Conservation (phyloP, 2,329 filamentous ascomycete species). For the Annulohypoxylon truncatum region DNA sequence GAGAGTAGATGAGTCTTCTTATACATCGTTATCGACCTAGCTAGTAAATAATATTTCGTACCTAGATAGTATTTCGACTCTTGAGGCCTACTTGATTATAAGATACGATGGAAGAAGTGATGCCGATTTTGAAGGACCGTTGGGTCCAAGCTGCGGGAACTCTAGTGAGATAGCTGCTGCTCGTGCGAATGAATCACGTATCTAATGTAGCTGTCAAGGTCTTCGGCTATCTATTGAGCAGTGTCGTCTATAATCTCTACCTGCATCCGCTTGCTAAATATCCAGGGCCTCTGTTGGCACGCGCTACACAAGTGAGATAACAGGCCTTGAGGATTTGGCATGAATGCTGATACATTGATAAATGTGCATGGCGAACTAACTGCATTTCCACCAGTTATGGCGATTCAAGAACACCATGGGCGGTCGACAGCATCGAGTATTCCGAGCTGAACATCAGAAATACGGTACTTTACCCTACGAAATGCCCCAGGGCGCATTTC, state of each 20-base stretch:
- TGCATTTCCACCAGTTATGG: slow-evolving; percentile 27
- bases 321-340: not conserved
- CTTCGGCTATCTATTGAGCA: slow-evolving; percentile 5
- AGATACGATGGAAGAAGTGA: slow-evolving; percentile 11
- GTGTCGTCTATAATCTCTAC: slow-evolving; percentile 37
- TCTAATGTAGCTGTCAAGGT: slow-evolving; percentile 1
- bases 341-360: not conserved
- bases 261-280: slow-evolving; percentile 38
- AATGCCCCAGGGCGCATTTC: not conserved
- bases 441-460: slow-evolving; percentile 22
- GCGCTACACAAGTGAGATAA: slow-evolving; percentile 25
- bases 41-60: not conserved
- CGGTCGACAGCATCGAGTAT: slow-evolving; percentile 30
- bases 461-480: slow-evolving; percentile 22
- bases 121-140: slow-evolving; percentile 9
- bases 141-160: slow-evolving; percentile 8
- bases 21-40: not conserved
- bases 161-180: slow-evolving; percentile 11
- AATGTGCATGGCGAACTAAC: not conserved
- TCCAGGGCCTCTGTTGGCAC: slow-evolving; percentile 29
- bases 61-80: not conserved
- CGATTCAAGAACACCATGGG: slow-evolving; percentile 32
- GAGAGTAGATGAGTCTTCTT: not conserved
- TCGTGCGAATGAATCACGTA: not conserved
- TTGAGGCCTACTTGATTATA: not conserved